A percentile compares a stretch with the other conserved stretches of the same genome.
Conservation (phyloP, 352 stramenopile species). For the Phytophthora citricola region DNA sequence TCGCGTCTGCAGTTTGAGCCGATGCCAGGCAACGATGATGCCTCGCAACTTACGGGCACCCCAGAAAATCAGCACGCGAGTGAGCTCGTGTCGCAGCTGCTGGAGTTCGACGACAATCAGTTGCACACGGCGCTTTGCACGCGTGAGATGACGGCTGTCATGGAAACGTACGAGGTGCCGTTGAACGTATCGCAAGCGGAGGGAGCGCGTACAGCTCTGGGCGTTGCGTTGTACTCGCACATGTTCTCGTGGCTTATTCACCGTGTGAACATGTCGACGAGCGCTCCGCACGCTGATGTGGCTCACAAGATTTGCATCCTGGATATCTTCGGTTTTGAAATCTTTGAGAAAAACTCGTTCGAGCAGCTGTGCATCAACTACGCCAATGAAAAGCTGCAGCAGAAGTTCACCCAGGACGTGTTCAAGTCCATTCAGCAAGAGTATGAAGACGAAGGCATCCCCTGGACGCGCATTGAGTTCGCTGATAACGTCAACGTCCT, state of each 20-base stretch:
- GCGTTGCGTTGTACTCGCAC: constrained; percentile 93
- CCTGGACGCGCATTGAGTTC: constrained; percentile 93
- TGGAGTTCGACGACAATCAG: constrained; percentile 71
- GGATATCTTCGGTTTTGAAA: constrained; percentile 99
- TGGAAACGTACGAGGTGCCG: constrained; percentile 85
- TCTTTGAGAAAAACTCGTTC: constrained; percentile 97
- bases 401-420: constrained; percentile 94
- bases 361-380: constrained; percentile 98
- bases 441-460: constrained; percentile 96
- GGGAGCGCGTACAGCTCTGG: constrained; percentile 75
- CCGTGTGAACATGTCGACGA: constrained; percentile 83
- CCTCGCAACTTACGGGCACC: constrained; percentile 62
- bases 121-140: constrained; percentile 75
- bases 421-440: constrained; percentile 96
- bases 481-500: constrained; percentile 92
- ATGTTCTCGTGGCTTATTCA: constrained; percentile 97
- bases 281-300: constrained; percentile 54
- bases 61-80: constrained; percentile 58
- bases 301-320: constrained; percentile 91
- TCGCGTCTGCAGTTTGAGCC: constrained; percentile 75
- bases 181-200: constrained; percentile 86
- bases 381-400: constrained; percentile 95
- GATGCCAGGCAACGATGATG: constrained; percentile 67
- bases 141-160: constrained; percentile 84
- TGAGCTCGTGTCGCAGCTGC: constrained; percentile 63